Evolutionary conservation across 2,329 filamentous ascomycete genomes (phyloP).

Genomic region (Colletotrichum sp.): DNA sequence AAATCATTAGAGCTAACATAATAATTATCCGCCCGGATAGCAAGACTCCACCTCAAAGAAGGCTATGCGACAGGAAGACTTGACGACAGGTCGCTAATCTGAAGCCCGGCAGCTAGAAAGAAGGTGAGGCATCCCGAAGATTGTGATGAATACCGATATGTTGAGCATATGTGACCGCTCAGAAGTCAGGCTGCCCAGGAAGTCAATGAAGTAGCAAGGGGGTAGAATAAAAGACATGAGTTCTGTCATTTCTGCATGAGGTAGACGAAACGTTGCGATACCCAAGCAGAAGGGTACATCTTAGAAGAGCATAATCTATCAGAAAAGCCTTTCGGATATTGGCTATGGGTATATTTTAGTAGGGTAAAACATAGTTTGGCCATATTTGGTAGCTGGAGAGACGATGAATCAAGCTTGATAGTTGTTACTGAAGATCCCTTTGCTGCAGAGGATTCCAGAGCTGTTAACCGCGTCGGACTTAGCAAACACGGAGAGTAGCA

Average conservation of each 20-base stretch:
- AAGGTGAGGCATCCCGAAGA: background rate
- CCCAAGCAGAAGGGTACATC: background rate
- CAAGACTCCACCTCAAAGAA: background rate
- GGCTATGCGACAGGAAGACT: background rate
- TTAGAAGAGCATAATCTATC: background rate
- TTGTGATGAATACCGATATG: background rate
- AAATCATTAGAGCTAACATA: too few species aligned
- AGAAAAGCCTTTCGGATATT: background rate
- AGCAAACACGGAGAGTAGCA: background rate
- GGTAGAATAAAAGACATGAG: background rate
- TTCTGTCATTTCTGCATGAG: background rate
- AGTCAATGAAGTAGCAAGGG: background rate
- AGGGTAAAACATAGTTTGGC: background rate
- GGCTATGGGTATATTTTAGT: background rate
- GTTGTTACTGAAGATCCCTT: background rate
- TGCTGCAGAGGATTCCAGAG: background rate
- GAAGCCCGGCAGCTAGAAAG: background rate
- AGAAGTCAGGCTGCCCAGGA: background rate
- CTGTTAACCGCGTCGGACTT: background rate
- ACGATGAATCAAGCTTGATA: background rate
- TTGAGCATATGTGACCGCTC: background rate
- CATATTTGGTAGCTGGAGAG: background rate
- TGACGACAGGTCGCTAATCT: background rate
- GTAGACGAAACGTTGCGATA: background rate
- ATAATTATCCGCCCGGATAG: too few species aligned